A percentile compares a stretch with the other conserved stretches of the same genome.
phyloP scores from a whole-genome alignment of 2,329 filamentous ascomycete genomes.

The Zymoseptoria brevis region DNA sequence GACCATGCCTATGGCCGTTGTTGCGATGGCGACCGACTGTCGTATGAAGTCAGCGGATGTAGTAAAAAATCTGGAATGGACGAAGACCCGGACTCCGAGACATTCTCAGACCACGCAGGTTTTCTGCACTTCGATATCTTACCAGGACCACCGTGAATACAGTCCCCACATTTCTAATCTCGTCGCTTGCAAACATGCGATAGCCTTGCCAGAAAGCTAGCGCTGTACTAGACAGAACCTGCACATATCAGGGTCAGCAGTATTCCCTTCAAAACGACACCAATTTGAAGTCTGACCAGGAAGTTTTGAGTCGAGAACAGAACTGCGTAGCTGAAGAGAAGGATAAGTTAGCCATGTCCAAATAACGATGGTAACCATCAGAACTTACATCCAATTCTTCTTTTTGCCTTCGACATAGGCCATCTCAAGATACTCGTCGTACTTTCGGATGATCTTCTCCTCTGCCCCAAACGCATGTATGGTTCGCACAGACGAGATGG shows the following conservation, averaged over 20 bases:
- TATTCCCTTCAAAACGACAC: neutral
- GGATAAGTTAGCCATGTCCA: neutral
- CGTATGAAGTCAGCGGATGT: neutral
- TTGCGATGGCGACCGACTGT: constrained; percentile 27
- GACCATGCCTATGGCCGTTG: constrained; percentile 33
- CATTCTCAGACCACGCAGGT: too few relatives aligned
- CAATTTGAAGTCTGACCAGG: constrained; percentile 20
- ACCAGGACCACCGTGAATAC: neutral
- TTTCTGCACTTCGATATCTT: too few relatives aligned
- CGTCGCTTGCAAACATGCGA: constrained; percentile 28
- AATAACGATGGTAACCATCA: neutral
- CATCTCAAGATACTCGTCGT: constrained; percentile 36
- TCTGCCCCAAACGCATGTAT: constrained; percentile 44
- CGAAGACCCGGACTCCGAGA: too few relatives aligned
- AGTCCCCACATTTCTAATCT: constrained; percentile 25
- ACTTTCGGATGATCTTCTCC: constrained; percentile 35
- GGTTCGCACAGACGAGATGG: constrained; percentile 43
- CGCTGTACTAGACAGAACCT: constrained; percentile 29
- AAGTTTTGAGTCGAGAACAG: constrained; percentile 39
- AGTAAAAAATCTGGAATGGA: too few relatives aligned
- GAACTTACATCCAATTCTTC: constrained; percentile 30
- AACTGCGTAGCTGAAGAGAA: constrained; percentile 13
- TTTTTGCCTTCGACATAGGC: constrained; percentile 40
- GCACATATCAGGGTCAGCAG: neutral
- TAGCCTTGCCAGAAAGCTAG: constrained; percentile 41